A percentile compares a stretch with the other conserved stretches of the same genome.
Evolutionary conservation across 139 green algal genomes (phyloP).

Genomic region (Nannochloris sp.): DNA sequence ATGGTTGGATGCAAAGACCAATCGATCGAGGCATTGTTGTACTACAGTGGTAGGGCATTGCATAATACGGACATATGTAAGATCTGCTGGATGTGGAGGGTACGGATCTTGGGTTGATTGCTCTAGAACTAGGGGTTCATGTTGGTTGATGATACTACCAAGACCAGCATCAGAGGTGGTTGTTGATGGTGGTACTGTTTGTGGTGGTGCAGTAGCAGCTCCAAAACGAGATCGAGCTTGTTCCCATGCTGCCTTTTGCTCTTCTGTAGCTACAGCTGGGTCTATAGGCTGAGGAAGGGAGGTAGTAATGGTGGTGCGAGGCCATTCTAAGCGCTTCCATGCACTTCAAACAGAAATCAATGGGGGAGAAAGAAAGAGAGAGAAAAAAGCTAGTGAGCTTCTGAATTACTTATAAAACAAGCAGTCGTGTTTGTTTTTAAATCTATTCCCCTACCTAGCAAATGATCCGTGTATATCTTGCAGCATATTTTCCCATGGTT

Average conservation of each 20-base stretch:
- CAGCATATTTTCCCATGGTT: not conserved
- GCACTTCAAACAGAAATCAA: not conserved
- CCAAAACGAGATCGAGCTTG: not conserved
- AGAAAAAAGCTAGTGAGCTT: not conserved
- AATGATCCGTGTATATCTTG: not conserved
- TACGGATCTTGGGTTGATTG: not conserved
- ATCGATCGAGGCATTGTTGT: not conserved
- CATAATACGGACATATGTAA: not conserved
- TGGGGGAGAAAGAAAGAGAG: too few relatives aligned
- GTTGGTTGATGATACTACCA: too few relatives aligned
- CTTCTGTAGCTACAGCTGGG: not conserved
- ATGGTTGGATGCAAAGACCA: not conserved
- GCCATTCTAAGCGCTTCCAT: not conserved
- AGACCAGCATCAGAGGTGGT: too few relatives aligned
- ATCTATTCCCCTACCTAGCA: not conserved
- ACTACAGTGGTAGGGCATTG: not conserved
- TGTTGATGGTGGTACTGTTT: not conserved
- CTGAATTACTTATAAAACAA: not conserved
- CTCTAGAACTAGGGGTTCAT: too few relatives aligned
- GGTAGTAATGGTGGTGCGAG: not conserved
- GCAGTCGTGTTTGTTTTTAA: not conserved
- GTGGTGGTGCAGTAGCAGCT: not conserved
- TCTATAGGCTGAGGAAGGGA: not conserved
- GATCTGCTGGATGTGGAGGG: not conserved
- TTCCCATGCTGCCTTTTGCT: not conserved